phyloP scores from a whole-genome alignment of 495 filamentous ascomycete genomes.

The Cryomyces minteri region DNA sequence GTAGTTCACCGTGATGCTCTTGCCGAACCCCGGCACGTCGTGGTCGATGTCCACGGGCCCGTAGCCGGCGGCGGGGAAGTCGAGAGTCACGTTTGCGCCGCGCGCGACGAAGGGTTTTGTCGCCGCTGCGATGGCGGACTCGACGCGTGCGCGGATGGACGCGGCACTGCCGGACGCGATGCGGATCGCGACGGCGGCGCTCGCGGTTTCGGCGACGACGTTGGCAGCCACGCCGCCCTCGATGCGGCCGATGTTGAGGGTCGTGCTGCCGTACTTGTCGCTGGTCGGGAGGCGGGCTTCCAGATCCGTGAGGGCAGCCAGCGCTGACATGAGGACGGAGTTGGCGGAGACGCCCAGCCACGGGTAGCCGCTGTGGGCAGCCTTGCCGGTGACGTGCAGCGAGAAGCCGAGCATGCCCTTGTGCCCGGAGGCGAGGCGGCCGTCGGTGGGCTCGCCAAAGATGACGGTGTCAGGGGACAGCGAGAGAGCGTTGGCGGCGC shows the following conservation, averaged over 20 bases:
- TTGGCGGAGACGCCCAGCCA: constrained; percentile 68
- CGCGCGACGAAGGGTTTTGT: constrained; percentile 34
- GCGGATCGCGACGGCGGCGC: constrained; percentile 46
- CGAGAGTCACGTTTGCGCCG: constrained; percentile 31
- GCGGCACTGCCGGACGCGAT: constrained; percentile 53
- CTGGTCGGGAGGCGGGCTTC: constrained; percentile 45
- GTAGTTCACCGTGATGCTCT: constrained; percentile 67
- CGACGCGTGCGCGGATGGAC: constrained; percentile 34
- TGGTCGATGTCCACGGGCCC: constrained; percentile 57
- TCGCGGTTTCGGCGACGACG: constrained; percentile 60
- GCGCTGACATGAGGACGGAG: constrained; percentile 47
- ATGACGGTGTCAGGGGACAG: constrained; percentile 47
- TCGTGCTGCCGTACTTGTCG: constrained; percentile 66
- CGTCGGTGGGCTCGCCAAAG: constrained; percentile 84
- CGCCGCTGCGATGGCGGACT: constrained; percentile 30
- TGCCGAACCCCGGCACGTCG: constrained; percentile 61
- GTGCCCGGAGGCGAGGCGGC: constrained; percentile 71
- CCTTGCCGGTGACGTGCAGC: constrained; percentile 50
- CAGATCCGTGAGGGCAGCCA: constrained; percentile 41
- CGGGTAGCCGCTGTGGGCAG: constrained; percentile 80
- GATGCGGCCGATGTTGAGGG: constrained; percentile 65
- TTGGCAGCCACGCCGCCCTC: constrained; percentile 75
- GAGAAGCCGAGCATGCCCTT: constrained; percentile 58
- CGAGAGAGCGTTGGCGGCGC: constrained; percentile 32
- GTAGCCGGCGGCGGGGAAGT: constrained; percentile 40